Evolutionary conservation across 371 early-diverging fungal genomes (phyloP).

Genomic region (Mortierella sp.): DNA sequence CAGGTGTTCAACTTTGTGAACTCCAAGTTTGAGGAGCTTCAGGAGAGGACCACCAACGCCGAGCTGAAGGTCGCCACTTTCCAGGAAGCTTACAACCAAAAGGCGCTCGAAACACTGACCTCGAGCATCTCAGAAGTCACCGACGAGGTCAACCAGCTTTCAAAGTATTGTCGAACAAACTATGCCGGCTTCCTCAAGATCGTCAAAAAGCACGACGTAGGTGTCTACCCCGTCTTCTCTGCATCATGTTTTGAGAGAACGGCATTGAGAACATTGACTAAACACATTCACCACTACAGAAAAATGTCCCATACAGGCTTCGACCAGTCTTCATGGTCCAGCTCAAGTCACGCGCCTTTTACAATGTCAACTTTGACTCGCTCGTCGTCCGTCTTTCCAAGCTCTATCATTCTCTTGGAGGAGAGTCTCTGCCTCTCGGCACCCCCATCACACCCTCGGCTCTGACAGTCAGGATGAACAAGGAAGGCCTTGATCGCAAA

Average conservation of each 20-base stretch:
- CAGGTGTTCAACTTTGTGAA: constrained; percentile 83
- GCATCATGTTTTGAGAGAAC: not conserved
- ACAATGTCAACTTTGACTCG: constrained; percentile 91
- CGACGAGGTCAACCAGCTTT: constrained; percentile 90
- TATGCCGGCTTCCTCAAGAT: constrained; percentile 98
- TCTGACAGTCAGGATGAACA: constrained; percentile 35
- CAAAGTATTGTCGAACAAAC: constrained; percentile 95
- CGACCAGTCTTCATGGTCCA: constrained; percentile 90
- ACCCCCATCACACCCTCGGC: constrained; percentile 52
- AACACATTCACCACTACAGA: constrained; percentile 9
- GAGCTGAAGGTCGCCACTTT: constrained; percentile 63
- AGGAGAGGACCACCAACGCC: constrained; percentile 80
- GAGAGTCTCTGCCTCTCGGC: constrained; percentile 41
- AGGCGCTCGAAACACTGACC: constrained; percentile 60
- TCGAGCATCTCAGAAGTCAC: constrained; percentile 81
- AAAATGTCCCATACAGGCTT: constrained; percentile 79
- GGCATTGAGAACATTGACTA: not conserved
- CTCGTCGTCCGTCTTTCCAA: constrained; percentile 91
- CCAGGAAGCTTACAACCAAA: constrained; percentile 61
- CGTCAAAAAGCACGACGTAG: constrained; percentile 95
- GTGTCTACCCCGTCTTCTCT: constrained; percentile 24
- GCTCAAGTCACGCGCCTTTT: constrained; percentile 88
- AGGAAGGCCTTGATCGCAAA: constrained; percentile 74
- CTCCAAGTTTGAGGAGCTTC: constrained; percentile 90
- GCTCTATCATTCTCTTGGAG: constrained; percentile 89